These are phyloP conservation scores for Tetrahymena elliotti DNA, from an alignment of 73 alveolate species.

Conservation along the genomic window DNA sequence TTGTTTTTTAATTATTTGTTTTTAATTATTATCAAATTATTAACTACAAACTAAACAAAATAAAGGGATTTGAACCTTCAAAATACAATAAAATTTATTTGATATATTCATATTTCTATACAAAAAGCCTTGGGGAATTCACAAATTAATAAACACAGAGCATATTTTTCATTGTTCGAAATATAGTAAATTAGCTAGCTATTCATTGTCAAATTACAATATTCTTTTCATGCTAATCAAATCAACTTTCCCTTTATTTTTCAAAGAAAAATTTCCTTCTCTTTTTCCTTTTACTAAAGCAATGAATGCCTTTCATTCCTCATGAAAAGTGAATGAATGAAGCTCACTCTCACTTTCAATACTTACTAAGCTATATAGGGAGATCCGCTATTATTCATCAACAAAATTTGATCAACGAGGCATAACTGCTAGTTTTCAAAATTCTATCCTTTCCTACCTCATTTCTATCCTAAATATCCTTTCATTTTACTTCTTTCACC, in stretches of 20 bases:
- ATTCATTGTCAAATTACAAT: not conserved
- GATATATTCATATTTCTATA: not conserved
- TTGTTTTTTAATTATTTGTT: not conserved
- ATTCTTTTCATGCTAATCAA: not conserved
- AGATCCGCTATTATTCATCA: not conserved
- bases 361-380: not conserved
- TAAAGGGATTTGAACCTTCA: not conserved
- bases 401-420: not conserved
- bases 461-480: not conserved
- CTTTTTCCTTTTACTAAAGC: not conserved
- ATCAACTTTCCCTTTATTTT: not conserved
- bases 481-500: not conserved
- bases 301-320: not conserved
- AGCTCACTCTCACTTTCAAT: not conserved
- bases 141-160: not conserved
- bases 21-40: not conserved
- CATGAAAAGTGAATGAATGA: not conserved
- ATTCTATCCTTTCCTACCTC: not conserved
- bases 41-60: not conserved
- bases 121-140: not conserved
- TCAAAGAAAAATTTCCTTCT: not conserved
- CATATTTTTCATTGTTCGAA: not conserved
- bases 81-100: not conserved
- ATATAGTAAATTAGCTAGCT: not conserved
- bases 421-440: not conserved